phyloP scores from a whole-genome alignment of 345 rosid genomes.

The Hypericum perforatum region DNA sequence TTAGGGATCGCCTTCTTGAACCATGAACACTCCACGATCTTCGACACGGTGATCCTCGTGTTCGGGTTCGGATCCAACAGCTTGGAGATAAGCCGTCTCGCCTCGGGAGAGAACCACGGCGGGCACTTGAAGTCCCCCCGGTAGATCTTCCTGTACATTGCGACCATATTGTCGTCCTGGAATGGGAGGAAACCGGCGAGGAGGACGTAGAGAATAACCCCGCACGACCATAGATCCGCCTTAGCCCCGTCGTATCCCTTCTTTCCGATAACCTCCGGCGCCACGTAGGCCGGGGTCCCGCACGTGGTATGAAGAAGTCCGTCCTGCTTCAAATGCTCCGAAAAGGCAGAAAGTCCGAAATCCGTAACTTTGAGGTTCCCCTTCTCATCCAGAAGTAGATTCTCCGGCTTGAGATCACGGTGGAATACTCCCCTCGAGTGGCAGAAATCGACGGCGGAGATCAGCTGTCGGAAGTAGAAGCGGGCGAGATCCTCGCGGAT shows the following conservation, averaged over 20 bases:
- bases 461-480: conserved; percentile 67
- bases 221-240: conserved; percentile 95
- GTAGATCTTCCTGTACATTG: conserved; percentile 78
- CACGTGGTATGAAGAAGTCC: conserved; percentile 76
- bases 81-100: conserved; percentile 56
- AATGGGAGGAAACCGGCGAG: conserved; percentile 86
- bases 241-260: conserved; percentile 90
- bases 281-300: conserved; percentile 88
- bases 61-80: conserved; percentile 83
- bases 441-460: conserved; percentile 82
- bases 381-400: conserved; percentile 61
- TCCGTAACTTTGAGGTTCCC: conserved; percentile 78
- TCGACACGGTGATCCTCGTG: conserved; percentile 39
- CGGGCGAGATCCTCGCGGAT: conserved; percentile 63
- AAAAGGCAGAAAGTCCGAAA: conserved; percentile 74
- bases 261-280: conserved; percentile 78
- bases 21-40: conserved; percentile 74
- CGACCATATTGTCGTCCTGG: conserved; percentile 67
- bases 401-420: conserved; percentile 86
- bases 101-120: conserved; percentile 74
- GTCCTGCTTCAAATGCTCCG: conserved; percentile 69
- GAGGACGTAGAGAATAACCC: conserved; percentile 75
- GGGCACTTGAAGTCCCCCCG: conserved; percentile 89
- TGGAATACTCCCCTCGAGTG: conserved; percentile 92
- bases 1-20: conserved; percentile 46